Conservation (phyloP, 768 basidiomycete species). For the Pleurotus giganteus region DNA sequence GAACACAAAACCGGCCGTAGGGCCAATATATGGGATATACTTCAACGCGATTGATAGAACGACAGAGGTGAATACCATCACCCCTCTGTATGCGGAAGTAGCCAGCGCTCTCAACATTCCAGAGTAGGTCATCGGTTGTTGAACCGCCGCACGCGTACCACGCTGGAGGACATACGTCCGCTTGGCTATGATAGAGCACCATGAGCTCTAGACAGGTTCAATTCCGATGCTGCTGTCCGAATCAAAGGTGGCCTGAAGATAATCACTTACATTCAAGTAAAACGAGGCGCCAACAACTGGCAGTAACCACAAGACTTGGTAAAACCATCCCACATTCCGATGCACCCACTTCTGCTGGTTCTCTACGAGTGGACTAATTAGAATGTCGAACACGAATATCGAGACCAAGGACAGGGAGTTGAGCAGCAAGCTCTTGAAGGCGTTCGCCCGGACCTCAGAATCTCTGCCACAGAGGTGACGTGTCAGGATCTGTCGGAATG, state of each 20-base stretch:
- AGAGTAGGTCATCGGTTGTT: slow-evolving; percentile 58
- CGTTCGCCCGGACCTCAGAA: slow-evolving; percentile 68
- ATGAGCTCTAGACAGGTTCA: slow-evolving; percentile 53
- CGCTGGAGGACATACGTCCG: slow-evolving; percentile 71
- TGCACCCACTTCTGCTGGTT: slow-evolving; percentile 66
- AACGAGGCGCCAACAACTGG: slow-evolving; percentile 75
- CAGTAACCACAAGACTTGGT: slow-evolving; percentile 74
- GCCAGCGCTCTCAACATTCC: slow-evolving; percentile 74
- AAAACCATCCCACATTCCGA: slow-evolving; percentile 73
- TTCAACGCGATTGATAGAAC: slow-evolving; percentile 63
- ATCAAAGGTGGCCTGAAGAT: not conserved
- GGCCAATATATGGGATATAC: slow-evolving; percentile 65
- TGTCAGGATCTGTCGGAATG: not conserved
- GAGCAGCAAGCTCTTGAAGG: slow-evolving; percentile 73
- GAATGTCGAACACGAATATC: slow-evolving; percentile 72
- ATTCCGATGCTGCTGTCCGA: not conserved
- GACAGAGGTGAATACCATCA: slow-evolving; percentile 81
- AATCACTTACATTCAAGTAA: slow-evolving; percentile 74
- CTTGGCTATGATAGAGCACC: slow-evolving; percentile 76
- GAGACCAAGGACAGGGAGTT: slow-evolving; percentile 71
- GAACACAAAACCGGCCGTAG: slow-evolving; percentile 61
- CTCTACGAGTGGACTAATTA: slow-evolving; percentile 66
- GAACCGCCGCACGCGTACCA: slow-evolving; percentile 53
- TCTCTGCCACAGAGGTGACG: slow-evolving; percentile 44
- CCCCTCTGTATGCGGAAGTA: slow-evolving; percentile 75